Evolutionary conservation across 2,329 filamentous ascomycete species (phyloP).

Genomic region (Aspergillus calidoustus): DNA sequence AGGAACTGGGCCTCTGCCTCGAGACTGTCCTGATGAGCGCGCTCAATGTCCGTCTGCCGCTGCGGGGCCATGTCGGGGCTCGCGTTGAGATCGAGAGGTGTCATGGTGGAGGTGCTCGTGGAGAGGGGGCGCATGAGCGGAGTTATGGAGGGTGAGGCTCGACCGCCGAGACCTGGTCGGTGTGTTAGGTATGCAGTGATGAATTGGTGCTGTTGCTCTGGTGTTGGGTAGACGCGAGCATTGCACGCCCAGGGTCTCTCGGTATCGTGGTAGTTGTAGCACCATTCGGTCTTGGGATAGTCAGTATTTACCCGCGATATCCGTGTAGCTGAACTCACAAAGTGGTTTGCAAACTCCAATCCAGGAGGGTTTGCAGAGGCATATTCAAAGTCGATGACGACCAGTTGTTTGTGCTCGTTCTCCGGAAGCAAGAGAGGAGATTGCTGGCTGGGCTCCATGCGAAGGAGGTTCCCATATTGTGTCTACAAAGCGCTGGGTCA

Average conservation of each 20-base stretch:
- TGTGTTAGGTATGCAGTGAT: slow-evolving; percentile 86
- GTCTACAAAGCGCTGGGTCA: slow-evolving; percentile 61
- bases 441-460: slow-evolving; percentile 69
- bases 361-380: slow-evolving; percentile 85
- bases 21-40: slow-evolving; percentile 63
- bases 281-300: slow-evolving; percentile 75
- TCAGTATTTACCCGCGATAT: slow-evolving; percentile 19
- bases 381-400: slow-evolving; percentile 99
- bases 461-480: slow-evolving; percentile 97
- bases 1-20: slow-evolving; percentile 73
- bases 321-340: slow-evolving; percentile 57
- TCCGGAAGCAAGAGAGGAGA: slow-evolving; percentile 86
- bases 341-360: slow-evolving; percentile 96
- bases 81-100: slow-evolving; percentile 81
- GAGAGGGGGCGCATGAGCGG: slow-evolving; percentile 57
- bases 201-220: slow-evolving; percentile 82
- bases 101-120: slow-evolving; percentile 55
- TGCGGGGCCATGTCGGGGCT: slow-evolving; percentile 59
- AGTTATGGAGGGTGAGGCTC: slow-evolving; percentile 32
- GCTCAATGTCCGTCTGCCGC: slow-evolving; percentile 60
- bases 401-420: slow-evolving; percentile 92
- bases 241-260: slow-evolving; percentile 69
- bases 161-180: slow-evolving; percentile 58
- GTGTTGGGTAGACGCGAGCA: slow-evolving; percentile 71
- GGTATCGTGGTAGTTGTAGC: slow-evolving; percentile 91